These are phyloP conservation scores for Periconia sp. DNA, from an alignment of 2,329 filamentous ascomycete species.

Conservation along the genomic window DNA sequence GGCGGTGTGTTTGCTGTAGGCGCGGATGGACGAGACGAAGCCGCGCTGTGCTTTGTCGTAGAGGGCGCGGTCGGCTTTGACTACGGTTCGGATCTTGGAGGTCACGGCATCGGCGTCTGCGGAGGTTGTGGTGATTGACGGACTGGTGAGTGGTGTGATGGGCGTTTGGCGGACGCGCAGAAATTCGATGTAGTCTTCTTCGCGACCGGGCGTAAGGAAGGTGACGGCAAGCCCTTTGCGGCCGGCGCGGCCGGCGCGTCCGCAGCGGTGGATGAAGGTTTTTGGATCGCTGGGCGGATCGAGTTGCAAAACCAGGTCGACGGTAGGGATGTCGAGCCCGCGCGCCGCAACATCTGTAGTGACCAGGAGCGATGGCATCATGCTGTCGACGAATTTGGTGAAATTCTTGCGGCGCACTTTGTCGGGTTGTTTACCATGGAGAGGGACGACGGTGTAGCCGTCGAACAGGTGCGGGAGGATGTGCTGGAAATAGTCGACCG, in stretches of 20 bases:
- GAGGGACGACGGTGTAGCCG: constrained; percentile 69
- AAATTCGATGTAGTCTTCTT: constrained; percentile 89
- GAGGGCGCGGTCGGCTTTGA: constrained; percentile 64
- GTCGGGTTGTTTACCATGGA: constrained; percentile 90
- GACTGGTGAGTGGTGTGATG: constrained; percentile 63
- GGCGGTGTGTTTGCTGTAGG: constrained; percentile 88
- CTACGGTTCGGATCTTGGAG: constrained; percentile 62
- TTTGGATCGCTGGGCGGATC: constrained; percentile 88
- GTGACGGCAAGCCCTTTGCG: constrained; percentile 80
- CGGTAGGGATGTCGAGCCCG: constrained; percentile 87
- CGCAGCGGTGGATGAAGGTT: constrained; percentile 70
- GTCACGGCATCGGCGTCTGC: constrained; percentile 62
- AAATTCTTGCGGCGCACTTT: constrained; percentile 90
- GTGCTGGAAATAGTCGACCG: constrained; percentile 90
- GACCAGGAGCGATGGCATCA: constrained; percentile 76
- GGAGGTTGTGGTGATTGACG: constrained; percentile 59
- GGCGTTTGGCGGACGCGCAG: constrained; percentile 86
- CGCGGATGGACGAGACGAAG: constrained; percentile 91
- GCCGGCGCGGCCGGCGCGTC: constrained; percentile 64
- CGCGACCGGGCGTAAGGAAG: constrained; percentile 78
- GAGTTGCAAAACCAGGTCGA: constrained; percentile 87
- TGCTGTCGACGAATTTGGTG: constrained; percentile 72
- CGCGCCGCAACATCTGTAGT: constrained; percentile 92
- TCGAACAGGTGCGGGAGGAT: constrained; percentile 75
- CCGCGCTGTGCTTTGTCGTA: constrained; percentile 88